Evolutionary conservation across 2,329 filamentous ascomycete species (phyloP), one percentile per base, ranked within the genome.

Genomic region (Helotiales sp.): DNA sequence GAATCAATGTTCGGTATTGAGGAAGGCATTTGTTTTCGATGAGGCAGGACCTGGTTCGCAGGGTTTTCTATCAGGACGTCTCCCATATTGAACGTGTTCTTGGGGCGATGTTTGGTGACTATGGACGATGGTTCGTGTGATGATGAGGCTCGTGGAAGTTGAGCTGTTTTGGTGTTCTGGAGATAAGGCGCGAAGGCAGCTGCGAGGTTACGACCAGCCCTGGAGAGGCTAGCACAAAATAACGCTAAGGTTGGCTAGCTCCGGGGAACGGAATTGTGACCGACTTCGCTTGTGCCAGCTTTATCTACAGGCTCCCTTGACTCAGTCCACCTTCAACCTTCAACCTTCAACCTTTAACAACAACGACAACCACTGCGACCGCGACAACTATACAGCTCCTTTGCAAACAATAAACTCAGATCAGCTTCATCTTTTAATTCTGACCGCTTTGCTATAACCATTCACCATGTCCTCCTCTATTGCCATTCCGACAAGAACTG

Each of bases 1-100:
- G 91, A 90, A 79, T 97, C 93, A 80, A 97, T 91, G 80, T 92
- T 95, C 47, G 93, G 92, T 82, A 97, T 96, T 76, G 91, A 89
- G 70, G 90, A 91, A 61, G 90, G 88, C 75, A 89, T 86, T 77
- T 89, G 84, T 85, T 93, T 96, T 85, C 91, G 94, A 82, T 93
- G 91, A 79, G 91, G 90, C 78, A 89, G 86, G 80, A 90, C 83
- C 73, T 85, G 87, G 85, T 89, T 91, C 79, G 86, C 85, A 78
- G 93, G 89, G 82, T 87, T 93, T 82, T 97, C 93, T 78, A 97
- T 89, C 76, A 91, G 86, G 79, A 93, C 88, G 85, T 97, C 93
- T 80, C 89, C 94, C 95, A 97, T 97, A 75, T 64, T 79, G 76
- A 65, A 55, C 15, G 20, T 43, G 61, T 7, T 15, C 17, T 47